Evolutionary conservation across 2,329 filamentous ascomycete genomes (phyloP).

Genomic region (Pestalotiopsis sp.): DNA sequence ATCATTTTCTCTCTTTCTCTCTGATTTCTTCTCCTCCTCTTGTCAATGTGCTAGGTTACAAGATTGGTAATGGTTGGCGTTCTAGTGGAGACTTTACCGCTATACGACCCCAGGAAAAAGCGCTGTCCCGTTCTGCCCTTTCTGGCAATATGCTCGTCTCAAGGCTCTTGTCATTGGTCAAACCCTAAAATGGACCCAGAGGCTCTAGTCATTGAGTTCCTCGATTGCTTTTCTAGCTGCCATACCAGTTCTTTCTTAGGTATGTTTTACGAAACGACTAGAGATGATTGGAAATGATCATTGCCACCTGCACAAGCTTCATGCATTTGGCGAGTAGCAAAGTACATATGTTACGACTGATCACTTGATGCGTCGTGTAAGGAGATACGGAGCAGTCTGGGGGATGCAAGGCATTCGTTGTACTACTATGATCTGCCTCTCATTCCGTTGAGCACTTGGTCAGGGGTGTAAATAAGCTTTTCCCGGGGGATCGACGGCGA

Average conservation of each 20-base stretch:
- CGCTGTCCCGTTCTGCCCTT: neutral
- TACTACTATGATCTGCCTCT: neutral
- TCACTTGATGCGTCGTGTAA: too few species aligned
- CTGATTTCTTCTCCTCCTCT: neutral
- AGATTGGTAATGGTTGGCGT: neutral
- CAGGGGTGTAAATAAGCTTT: slow-evolving; percentile 11
- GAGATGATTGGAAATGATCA: too few species aligned
- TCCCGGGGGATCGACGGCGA: neutral
- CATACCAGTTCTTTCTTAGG: too few species aligned
- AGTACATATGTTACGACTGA: too few species aligned
- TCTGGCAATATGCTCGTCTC: neutral
- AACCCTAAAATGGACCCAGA: neutral
- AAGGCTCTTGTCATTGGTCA: neutral
- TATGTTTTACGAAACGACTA: too few species aligned
- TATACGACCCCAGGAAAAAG: neutral
- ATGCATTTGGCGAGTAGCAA: too few species aligned
- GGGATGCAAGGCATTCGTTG: too few species aligned
- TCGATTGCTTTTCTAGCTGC: neutral
- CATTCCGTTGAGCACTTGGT: neutral
- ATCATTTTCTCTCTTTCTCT: neutral
- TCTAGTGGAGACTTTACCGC: neutral
- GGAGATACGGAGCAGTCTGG: too few species aligned
- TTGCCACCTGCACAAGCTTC: too few species aligned
- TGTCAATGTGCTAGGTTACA: neutral
- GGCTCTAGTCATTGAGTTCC: neutral